Evolutionary conservation across 2,329 filamentous ascomycete genomes (phyloP).

Genomic region (Malbranchea cinnamomea): DNA sequence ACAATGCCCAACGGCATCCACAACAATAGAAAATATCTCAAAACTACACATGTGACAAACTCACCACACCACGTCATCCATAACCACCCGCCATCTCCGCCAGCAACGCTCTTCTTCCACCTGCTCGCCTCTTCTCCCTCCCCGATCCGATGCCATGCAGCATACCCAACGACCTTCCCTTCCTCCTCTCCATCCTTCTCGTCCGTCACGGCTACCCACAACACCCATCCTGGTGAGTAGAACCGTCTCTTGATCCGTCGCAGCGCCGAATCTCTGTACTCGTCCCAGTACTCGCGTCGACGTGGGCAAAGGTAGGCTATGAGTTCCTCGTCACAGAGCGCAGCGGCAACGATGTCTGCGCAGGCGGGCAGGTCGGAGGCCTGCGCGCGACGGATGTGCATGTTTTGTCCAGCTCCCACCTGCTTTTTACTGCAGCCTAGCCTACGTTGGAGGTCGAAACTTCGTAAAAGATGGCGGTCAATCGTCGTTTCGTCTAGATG

Average conservation of each 20-base stretch:
- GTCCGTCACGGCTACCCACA: constrained; percentile 10
- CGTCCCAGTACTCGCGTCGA: constrained; percentile 9
- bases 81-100: constrained; percentile 1
- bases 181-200: constrained; percentile 6
- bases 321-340: constrained; percentile 12
- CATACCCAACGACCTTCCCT: constrained; percentile 11
- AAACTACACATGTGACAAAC: too few relatives aligned
- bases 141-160: constrained; percentile 7
- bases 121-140: constrained; percentile 6
- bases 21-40: too few relatives aligned
- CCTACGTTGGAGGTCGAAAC: too few relatives aligned
- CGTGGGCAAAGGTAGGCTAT: constrained; percentile 9
- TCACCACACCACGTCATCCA: constrained; percentile 6
- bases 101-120: too few relatives aligned
- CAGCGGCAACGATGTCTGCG: constrained; percentile 9
- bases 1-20: constrained; percentile 1
- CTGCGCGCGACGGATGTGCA: constrained; percentile 9
- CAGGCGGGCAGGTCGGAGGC: constrained; percentile 9
- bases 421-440: too few relatives aligned
- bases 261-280: constrained; percentile 10
- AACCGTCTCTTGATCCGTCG: constrained; percentile 8
- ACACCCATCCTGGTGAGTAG: constrained; percentile 8
- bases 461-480: too few relatives aligned
- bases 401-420: too few relatives aligned
- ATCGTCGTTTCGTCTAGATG: too few relatives aligned